Conservation (phyloP, 208 protist genomes). For the Trypanosoma cruzi region DNA sequence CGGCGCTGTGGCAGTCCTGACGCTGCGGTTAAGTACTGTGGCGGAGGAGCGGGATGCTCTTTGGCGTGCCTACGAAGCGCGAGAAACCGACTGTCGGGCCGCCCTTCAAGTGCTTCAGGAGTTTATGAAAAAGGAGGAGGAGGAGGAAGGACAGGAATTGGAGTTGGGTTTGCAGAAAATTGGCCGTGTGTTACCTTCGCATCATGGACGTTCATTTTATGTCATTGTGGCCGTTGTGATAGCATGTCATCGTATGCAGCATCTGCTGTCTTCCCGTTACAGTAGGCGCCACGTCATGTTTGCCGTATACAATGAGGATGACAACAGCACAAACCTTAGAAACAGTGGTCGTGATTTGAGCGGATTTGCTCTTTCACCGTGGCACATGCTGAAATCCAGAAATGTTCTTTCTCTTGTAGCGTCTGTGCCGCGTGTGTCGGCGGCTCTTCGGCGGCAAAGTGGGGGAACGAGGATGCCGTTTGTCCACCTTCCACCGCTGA, state of each 20-base stretch:
- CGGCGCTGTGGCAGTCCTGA: background rate
- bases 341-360: background rate
- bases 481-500: conserved; percentile 12
- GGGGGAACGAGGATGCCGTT: background rate
- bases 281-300: background rate
- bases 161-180: background rate
- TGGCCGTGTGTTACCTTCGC: background rate
- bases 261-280: background rate
- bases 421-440: background rate
- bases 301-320: background rate
- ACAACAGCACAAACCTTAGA: background rate
- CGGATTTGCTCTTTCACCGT: background rate
- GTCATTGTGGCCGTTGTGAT: conserved; percentile 5
- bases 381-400: background rate
- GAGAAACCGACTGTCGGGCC: background rate
- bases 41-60: conserved; percentile 14
- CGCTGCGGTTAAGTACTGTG: conserved; percentile 1
- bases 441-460: background rate
- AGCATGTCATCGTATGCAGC: conserved; percentile 20
- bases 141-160: background rate
- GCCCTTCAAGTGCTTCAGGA: background rate
- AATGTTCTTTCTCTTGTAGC: conserved; percentile 14
- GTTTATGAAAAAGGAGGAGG: conserved; percentile 3
- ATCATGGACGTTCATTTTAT: background rate
- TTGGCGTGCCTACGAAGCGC: conserved; percentile 4